Base-by-base conservation (phyloP, 2,329 filamentous ascomycete species). In the Phialophora chinensis region DNA sequence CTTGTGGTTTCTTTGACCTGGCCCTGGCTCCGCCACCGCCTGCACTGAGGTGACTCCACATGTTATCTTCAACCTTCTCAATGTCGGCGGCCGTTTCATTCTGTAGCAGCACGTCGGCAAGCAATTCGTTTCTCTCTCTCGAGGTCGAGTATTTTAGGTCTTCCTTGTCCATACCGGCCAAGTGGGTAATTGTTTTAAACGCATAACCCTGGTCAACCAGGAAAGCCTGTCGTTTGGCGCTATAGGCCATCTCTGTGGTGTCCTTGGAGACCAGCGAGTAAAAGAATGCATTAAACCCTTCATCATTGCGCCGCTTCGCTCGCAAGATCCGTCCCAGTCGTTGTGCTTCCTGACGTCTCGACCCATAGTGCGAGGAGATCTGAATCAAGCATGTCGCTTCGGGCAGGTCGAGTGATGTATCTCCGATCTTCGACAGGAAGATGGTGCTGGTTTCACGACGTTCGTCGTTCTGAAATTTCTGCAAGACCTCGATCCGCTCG, bases 241-340 rank as follows among this genome's bases (percentile, higher is more conserved):
- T 97, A 78, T 97, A 99, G 76, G 89, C 95, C 94, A 99, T 98
- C 78, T 99, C 95, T 68, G 93, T 90, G 0, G 95, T 99, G 76
- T 99, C 95, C 77, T 98, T 98, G 5, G 92, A 96, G 3, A 99
- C 95, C 0, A 99, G 86, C 0, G 92, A 96, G 80, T 99, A 99
- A 82, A 99, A 99, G 79, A 98, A 99, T 0, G 95, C 95, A 76
- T 99, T 99, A 79, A 99, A 99, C 7, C 95, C 95, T 77, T 98
- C 95, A 73, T 99, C 95, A 73, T 97, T 98, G 76, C 95, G 87
- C 20, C 95, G 88, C 80, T 99, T 99, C 14, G 95, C 95, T 79
- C 95, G 87, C 2, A 99, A 86, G 73, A 99, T 98, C 60, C 95
- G 90, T 3, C 95, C 95, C 0, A 98, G 84, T 2, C 95, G 88